Percentiles rank a stretch among this genome's conserved stretches.
phyloP scores from a whole-genome alignment of 2,329 filamentous ascomycete genomes.

The Fusarium pilosicola region DNA sequence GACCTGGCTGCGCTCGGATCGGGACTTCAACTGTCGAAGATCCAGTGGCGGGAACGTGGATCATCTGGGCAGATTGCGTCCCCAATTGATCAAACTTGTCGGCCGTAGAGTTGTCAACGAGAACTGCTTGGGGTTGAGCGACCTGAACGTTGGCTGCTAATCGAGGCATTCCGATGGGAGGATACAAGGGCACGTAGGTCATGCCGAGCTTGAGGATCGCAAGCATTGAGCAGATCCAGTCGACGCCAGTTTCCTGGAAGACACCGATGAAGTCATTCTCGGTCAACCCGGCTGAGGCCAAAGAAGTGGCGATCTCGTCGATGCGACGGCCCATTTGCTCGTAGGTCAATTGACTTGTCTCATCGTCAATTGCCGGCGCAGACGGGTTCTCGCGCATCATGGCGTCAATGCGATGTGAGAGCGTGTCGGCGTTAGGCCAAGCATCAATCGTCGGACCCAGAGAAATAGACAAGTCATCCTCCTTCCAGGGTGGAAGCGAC shows the following conservation, averaged over 20 bases:
- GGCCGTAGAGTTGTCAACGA: not conserved
- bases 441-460: not conserved
- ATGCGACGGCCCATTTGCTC: not conserved
- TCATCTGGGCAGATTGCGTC: not conserved
- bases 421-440: not conserved
- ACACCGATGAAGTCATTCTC: not conserved
- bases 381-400: not conserved
- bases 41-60: not conserved
- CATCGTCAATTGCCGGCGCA: not conserved
- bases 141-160: not conserved
- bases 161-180: not conserved
- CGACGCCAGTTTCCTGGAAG: not conserved
- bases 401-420: not conserved
- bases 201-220: conserved; percentile 8
- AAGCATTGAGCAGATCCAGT: conserved; percentile 11
- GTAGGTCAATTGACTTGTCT: not conserved
- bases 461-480: not conserved
- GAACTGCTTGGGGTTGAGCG: conserved; percentile 7
- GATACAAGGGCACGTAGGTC: conserved; percentile 15
- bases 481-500: not conserved
- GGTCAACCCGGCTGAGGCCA: not conserved
- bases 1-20: not conserved
- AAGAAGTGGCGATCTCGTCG: not conserved
- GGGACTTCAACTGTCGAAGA: not conserved
- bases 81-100: not conserved